Evolutionary conservation across 1,284 basidiomycete genomes (phyloP).

Genomic region (Cutaneotrichosporon sp.): DNA sequence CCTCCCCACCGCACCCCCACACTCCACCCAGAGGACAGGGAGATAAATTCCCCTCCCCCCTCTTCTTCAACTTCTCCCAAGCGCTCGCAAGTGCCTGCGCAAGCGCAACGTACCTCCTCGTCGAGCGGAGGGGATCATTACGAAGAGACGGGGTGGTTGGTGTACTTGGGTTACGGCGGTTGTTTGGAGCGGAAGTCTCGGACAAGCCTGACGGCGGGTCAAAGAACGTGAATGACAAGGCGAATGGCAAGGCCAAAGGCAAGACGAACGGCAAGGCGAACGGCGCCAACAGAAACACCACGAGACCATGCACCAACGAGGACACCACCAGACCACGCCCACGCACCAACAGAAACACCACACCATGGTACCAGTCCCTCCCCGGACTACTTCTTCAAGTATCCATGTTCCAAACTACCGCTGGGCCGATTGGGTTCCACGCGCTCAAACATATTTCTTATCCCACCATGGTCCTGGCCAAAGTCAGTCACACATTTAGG

Average conservation of each 20-base stretch:
- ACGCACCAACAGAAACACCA: conserved; percentile 15
- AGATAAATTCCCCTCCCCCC: conserved; percentile 75
- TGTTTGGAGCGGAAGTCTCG: conserved; percentile 14
- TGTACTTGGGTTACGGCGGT: conserved; percentile 33
- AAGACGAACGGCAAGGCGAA: not conserved
- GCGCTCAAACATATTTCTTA: conserved; percentile 94
- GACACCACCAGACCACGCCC: conserved; percentile 18
- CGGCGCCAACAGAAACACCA: not conserved
- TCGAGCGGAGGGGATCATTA: conserved; percentile 42
- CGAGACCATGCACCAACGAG: not conserved
- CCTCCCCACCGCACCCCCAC: conserved; percentile 7
- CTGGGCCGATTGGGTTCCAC: conserved; percentile 92
- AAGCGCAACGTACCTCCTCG: conserved; percentile 74
- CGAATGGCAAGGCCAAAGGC: too few relatives aligned
- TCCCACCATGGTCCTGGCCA: conserved; percentile 96
- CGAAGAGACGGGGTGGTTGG: conserved; percentile 12
- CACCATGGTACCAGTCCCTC: conserved; percentile 34
- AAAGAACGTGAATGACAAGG: too few relatives aligned
- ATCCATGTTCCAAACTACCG: conserved; percentile 81
- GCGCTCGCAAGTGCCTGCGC: conserved; percentile 75
- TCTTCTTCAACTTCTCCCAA: conserved; percentile 85
- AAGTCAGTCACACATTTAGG: conserved; percentile 51
- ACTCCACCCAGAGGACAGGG: not conserved
- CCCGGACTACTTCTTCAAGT: conserved; percentile 70
- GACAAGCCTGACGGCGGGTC: not conserved